Conservation (phyloP, 352 stramenopile genomes). For the Pythium oligandrum region DNA sequence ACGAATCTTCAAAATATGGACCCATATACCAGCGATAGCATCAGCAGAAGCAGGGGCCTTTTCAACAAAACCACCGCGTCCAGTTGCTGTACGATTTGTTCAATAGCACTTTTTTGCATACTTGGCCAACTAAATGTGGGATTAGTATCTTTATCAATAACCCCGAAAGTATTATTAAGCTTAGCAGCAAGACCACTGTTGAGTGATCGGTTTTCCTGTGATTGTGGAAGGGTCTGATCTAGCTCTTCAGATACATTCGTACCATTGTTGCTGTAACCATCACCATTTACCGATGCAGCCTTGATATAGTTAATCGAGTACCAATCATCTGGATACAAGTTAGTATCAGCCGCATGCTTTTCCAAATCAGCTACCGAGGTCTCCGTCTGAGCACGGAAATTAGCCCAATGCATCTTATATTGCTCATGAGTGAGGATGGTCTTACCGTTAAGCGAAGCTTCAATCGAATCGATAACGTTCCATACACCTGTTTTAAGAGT, state of each 20-base stretch:
- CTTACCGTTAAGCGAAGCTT: constrained; percentile 16
- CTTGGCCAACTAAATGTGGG: constrained; percentile 3
- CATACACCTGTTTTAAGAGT: constrained; percentile 19
- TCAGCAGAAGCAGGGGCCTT: constrained; percentile 3
- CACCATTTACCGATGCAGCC: constrained; percentile 4
- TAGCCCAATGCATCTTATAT: constrained; percentile 21
- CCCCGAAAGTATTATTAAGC: constrained; percentile 4
- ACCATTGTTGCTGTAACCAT: constrained; percentile 16
- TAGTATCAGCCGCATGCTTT: constrained; percentile 15
- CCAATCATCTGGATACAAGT: constrained; percentile 21
- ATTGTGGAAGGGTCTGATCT: constrained; percentile 2
- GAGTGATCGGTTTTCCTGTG: not conserved
- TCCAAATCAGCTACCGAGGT: constrained; percentile 8
- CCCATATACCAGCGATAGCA: constrained; percentile 9
- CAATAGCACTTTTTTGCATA: not conserved
- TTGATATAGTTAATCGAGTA: constrained; percentile 8
- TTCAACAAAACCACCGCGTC: constrained; percentile 8
- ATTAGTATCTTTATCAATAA: constrained; percentile 5
- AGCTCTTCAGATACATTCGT: not conserved
- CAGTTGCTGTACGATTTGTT: constrained; percentile 7
- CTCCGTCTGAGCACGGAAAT: constrained; percentile 18
- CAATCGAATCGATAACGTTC: constrained; percentile 19
- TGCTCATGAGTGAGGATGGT: constrained; percentile 14
- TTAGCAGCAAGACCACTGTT: constrained; percentile 9
- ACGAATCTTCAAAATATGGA: constrained; percentile 21